Conservation (phyloP, 1,284 basidiomycete species). For the Lentinula novae-zelandiae region DNA sequence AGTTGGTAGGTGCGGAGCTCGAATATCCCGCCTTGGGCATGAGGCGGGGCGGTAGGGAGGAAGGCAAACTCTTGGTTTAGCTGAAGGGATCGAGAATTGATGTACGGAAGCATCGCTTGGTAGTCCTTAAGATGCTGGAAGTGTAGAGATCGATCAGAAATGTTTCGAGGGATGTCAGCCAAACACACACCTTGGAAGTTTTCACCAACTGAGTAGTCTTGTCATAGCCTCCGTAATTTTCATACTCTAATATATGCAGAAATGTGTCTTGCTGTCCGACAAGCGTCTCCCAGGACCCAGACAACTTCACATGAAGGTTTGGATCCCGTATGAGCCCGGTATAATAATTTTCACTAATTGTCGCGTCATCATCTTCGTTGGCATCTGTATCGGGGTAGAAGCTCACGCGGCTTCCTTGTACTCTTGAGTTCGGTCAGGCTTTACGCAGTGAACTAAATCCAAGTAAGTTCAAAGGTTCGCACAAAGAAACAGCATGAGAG, state of each 20-base stretch:
- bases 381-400: not conserved
- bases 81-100: slow-evolving; percentile 71
- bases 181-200: slow-evolving; percentile 50
- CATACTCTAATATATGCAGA: slow-evolving; percentile 83
- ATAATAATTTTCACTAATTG: slow-evolving; percentile 74
- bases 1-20: slow-evolving; percentile 86
- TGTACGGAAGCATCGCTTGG: slow-evolving; percentile 67
- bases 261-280: slow-evolving; percentile 88
- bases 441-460: slow-evolving; percentile 72
- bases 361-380: slow-evolving; percentile 9
- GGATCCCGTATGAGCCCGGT: slow-evolving; percentile 69
- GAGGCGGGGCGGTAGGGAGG: slow-evolving; percentile 85
- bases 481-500: not conserved
- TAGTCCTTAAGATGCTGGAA: slow-evolving; percentile 59
- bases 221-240: slow-evolving; percentile 85
- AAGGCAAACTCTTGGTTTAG: slow-evolving; percentile 93
- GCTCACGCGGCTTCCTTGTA: slow-evolving; percentile 82
- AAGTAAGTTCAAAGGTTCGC: not conserved
- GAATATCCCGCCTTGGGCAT: slow-evolving; percentile 83
- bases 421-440: slow-evolving; percentile 72
- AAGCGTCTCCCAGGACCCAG: slow-evolving; percentile 87
- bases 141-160: not conserved
- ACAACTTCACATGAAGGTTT: slow-evolving; percentile 78
- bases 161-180: not conserved
- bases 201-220: slow-evolving; percentile 58